Evolutionary conservation across 2,329 filamentous ascomycete species (phyloP).

Genomic region (Epichloe uncinata): DNA sequence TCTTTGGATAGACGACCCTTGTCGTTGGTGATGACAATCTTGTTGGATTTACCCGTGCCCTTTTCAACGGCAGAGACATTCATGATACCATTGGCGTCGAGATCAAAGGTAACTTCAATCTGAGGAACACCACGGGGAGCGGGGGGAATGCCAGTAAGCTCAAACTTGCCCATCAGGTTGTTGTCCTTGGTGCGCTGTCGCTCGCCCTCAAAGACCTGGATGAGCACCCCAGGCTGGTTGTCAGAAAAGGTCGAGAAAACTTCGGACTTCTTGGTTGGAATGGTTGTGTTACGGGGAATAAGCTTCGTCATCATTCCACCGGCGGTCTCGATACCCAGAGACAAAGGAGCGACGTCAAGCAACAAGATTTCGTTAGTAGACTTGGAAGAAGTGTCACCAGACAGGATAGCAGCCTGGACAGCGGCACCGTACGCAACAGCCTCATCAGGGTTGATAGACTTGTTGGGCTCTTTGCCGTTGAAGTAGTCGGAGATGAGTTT

Average conservation of each 20-base stretch:
- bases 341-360: slow-evolving; percentile 89
- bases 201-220: slow-evolving; percentile 99
- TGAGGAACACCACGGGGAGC: slow-evolving; percentile 96
- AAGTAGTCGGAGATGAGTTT: slow-evolving; percentile 99
- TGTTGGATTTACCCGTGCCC: slow-evolving; percentile 99
- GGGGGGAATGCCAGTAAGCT: slow-evolving; percentile 96
- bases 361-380: slow-evolving; percentile 93
- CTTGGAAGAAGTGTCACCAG: slow-evolving; percentile 91
- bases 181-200: slow-evolving; percentile 98
- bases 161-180: slow-evolving; percentile 97
- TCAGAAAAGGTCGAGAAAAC: slow-evolving; percentile 99
- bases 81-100: slow-evolving; percentile 99
- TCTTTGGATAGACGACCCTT: slow-evolving; percentile 99
- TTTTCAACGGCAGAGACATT: slow-evolving; percentile 98
- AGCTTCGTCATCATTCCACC: slow-evolving; percentile 99
- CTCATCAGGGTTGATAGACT: slow-evolving; percentile 99
- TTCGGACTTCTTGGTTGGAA: slow-evolving; percentile 99
- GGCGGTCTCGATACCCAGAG: slow-evolving; percentile 97
- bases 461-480: slow-evolving; percentile 99
- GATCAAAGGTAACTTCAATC: slow-evolving; percentile 96
- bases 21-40: slow-evolving; percentile 99
- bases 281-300: slow-evolving; percentile 98
- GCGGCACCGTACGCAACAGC: slow-evolving; percentile 96
- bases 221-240: slow-evolving; percentile 98
- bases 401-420: slow-evolving; percentile 94